A percentile compares a stretch with the other conserved stretches of the same genome.
Conservation (phyloP, 2,329 filamentous ascomycete genomes). For the Boeremia exigua region DNA sequence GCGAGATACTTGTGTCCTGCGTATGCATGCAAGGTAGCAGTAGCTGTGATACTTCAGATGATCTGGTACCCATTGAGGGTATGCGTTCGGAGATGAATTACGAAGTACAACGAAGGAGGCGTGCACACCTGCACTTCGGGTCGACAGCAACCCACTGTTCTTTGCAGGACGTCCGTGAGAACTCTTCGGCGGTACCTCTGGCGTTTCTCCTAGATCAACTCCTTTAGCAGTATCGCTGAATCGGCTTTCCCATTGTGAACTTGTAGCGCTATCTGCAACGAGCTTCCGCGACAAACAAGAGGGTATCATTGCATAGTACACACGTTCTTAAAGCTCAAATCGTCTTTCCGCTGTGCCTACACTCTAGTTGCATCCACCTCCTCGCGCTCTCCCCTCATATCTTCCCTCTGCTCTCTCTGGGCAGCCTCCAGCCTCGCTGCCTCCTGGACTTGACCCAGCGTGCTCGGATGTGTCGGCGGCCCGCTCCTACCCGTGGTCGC, state of each 20-base stretch:
- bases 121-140: neutral
- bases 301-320: neutral
- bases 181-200: too few relatives aligned
- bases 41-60: too few relatives aligned
- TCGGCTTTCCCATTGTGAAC: neutral
- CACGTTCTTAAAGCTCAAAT: neutral
- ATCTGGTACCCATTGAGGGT: too few relatives aligned
- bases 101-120: neutral
- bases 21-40: too few relatives aligned
- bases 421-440: conserved; percentile 6
- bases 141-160: neutral
- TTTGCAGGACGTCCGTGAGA: neutral
- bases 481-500: conserved; percentile 40
- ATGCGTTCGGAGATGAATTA: neutral
- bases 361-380: neutral
- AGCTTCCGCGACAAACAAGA: neutral
- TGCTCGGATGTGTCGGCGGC: conserved; percentile 43
- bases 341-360: neutral
- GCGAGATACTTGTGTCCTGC: too few relatives aligned
- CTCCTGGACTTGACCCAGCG: conserved; percentile 16
- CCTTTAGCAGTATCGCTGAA: neutral
- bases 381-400: neutral
- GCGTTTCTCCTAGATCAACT: too few relatives aligned
- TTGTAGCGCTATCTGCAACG: neutral
- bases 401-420: conserved; percentile 1